Evolutionary conservation across 2,329 filamentous ascomycete genomes (phyloP).

Genomic region (Verticillium klebahnii): DNA sequence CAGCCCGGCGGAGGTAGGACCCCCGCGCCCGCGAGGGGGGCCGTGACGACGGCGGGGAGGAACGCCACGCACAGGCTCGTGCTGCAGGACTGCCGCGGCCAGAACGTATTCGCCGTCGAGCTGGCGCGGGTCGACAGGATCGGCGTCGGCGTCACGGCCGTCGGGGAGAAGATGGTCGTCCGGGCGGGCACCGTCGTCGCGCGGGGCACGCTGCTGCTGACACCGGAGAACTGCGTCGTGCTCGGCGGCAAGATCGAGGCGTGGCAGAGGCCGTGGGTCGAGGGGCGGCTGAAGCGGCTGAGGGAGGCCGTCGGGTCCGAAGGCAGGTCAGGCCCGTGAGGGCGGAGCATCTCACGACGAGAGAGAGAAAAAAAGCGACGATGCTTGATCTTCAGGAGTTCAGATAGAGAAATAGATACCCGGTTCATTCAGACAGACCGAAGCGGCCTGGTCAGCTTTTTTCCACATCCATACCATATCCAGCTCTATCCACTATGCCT

Average conservation of each 20-base stretch:
- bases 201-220: slow-evolving; percentile 74
- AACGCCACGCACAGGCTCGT: slow-evolving; percentile 72
- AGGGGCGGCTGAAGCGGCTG: slow-evolving; percentile 64
- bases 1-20: background rate
- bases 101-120: slow-evolving; percentile 68
- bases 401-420: slow-evolving; percentile 1
- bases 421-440: background rate
- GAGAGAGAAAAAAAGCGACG: background rate
- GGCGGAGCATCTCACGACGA: background rate
- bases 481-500: background rate
- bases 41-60: slow-evolving; percentile 21
- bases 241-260: slow-evolving; percentile 85
- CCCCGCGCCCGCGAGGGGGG: background rate
- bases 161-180: slow-evolving; percentile 80
- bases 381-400: background rate
- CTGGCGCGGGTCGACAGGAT: slow-evolving; percentile 61
- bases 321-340: background rate
- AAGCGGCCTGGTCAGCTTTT: background rate
- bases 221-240: slow-evolving; percentile 61
- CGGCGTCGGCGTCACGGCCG: slow-evolving; percentile 57
- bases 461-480: background rate
- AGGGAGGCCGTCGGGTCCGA: slow-evolving; percentile 50
- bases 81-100: slow-evolving; percentile 73
- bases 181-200: slow-evolving; percentile 60
- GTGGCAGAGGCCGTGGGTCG: slow-evolving; percentile 74